Evolutionary conservation across 2,329 filamentous ascomycete genomes (phyloP), one percentile per base, ranked within the genome.

Genomic region (Cercospora sp.): DNA sequence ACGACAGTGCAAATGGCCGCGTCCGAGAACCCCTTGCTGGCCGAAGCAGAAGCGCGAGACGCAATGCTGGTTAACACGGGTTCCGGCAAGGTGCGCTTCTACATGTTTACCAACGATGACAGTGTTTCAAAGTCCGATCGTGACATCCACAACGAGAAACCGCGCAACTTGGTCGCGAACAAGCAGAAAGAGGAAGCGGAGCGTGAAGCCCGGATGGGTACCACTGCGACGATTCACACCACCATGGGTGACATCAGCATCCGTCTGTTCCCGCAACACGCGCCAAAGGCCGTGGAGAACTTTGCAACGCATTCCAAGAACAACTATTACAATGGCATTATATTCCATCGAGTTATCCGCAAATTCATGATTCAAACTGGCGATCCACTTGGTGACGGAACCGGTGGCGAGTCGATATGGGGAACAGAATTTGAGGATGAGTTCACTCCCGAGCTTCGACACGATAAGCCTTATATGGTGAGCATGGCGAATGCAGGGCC

Each of bases 331-430:
- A 98, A 99, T 83, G 92, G 92, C 80, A 94, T 94, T 36, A 94
- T 97, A 74, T 99, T 99, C 85, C 95, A 99, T 80, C 90, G 95
- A 36, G 91, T 99, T 6, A 99, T 99, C 74, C 89, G 91, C 69
- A 97, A 97, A 77, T 99, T 99, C 82, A 99, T 99, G 96, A 97
- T 99, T 69, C 93, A 93, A 77, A 88, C 88, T 23, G 93, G 93
- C 61, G 93, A 97, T 77, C 93, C 93, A 0, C 81, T 95, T 1
- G 93, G 93, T 9, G 93, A 97, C 75, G 93, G 93, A 3, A 97
- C 93, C 0, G 93, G 93, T 55, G 93, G 93, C 42, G 92, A 96
- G 79, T 93, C 90, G 73, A 97, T 97, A 75, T 97, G 93, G 93
- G 92, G 92, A n/a, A 89, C 85, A 51, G 91, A 95, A 73, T 97